Evolutionary conservation across 257 asterid genomes (phyloP).

Genomic region (Galeopsis tetrahit): DNA sequence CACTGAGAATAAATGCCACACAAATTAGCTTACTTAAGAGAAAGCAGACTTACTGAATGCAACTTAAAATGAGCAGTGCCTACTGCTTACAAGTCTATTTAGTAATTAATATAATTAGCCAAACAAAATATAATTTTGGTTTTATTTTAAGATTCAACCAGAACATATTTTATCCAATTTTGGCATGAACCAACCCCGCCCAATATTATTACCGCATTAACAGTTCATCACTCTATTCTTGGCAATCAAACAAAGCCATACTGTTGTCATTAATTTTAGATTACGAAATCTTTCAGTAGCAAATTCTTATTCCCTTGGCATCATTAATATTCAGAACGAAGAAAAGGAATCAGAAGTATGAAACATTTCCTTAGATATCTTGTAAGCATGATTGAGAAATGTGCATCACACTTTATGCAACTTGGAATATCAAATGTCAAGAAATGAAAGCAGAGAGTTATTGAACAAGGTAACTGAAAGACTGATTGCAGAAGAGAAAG

Average conservation of each 20-base stretch:
- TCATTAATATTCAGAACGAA: background rate
- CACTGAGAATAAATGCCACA: conserved; percentile 49
- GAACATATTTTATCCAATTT: background rate
- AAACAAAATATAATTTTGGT: background rate
- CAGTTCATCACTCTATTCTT: background rate
- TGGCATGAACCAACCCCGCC: background rate
- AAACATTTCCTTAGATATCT: background rate
- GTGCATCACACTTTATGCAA: background rate
- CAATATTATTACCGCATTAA: background rate
- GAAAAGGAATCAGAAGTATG: background rate
- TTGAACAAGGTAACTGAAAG: background rate
- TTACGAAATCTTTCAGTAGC: background rate
- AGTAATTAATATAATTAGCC: background rate
- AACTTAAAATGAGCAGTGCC: conserved; percentile 5
- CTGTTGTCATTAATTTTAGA: background rate
- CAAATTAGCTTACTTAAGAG: conserved; percentile 15
- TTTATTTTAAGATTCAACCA: background rate
- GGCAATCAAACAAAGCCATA: background rate
- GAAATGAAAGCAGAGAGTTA: background rate
- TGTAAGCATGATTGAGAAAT: background rate
- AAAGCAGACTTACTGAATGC: background rate
- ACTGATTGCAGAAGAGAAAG: background rate
- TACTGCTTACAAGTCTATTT: background rate
- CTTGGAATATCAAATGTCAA: background rate
- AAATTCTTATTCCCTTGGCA: background rate